These are phyloP conservation scores for Fusarium abutilonis DNA, from an alignment of 2,329 filamentous ascomycete species.

Conservation along the genomic window DNA sequence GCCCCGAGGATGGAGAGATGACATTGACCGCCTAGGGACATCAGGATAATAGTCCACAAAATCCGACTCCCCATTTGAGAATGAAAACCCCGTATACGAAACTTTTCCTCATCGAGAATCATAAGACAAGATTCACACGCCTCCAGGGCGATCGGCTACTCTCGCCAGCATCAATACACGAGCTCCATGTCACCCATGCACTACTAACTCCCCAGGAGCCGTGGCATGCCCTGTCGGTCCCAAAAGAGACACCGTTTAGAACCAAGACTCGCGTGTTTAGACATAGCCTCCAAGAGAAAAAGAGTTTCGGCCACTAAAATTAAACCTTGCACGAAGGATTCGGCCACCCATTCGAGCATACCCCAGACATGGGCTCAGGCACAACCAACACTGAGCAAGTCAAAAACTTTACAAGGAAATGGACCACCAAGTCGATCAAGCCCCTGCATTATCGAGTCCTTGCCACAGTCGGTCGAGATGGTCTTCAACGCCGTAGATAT, in stretches of 20 bases:
- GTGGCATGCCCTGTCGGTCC: slow-evolving; percentile 2
- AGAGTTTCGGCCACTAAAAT: slow-evolving; percentile 17
- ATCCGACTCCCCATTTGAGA: slow-evolving; percentile 14
- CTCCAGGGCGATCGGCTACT: slow-evolving; percentile 5
- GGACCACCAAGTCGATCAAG: not conserved
- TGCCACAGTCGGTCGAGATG: slow-evolving; percentile 1
- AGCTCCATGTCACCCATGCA: not conserved
- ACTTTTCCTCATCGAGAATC: slow-evolving; percentile 1
- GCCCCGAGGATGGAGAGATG: slow-evolving; percentile 7
- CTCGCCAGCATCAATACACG: not conserved
- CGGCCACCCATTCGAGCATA: slow-evolving; percentile 12
- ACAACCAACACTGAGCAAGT: not conserved
- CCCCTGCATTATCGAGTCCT: not conserved
- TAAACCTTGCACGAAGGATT: slow-evolving; percentile 19
- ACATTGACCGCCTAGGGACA: slow-evolving; percentile 2
- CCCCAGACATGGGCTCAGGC: slow-evolving; percentile 13
- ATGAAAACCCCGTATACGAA: slow-evolving; percentile 9
- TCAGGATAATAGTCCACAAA: not conserved
- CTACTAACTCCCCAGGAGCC: not conserved
- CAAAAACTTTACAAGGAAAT: not conserved
- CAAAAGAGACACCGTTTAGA: not conserved
- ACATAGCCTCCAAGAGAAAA: not conserved
- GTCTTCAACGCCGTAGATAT: not conserved
- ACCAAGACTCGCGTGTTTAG: slow-evolving; percentile 6
- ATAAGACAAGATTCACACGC: slow-evolving; percentile 7